Percentiles rank a stretch among this genome's conserved stretches.
These are phyloP conservation scores for Alectoria sarmentosa DNA, from an alignment of 495 filamentous ascomycete species.

Conservation along the genomic window DNA sequence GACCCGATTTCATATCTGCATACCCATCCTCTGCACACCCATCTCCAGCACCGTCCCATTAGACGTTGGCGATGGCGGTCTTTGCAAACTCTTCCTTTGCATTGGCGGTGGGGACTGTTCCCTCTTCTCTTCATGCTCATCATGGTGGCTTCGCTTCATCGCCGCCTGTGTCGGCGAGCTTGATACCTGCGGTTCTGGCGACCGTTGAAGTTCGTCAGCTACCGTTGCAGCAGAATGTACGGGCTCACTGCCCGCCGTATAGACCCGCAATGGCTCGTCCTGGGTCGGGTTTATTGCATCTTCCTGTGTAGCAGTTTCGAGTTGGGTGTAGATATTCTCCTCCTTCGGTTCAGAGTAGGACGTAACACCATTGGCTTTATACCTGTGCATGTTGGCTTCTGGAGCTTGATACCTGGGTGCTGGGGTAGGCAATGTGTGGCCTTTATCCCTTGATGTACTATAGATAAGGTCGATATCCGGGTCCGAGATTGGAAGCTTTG, in stretches of 20 bases:
- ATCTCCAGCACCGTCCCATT: not conserved
- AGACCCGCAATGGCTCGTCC: slow-evolving; percentile 6
- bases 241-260: slow-evolving; percentile 20
- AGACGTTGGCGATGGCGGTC: not conserved
- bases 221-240: not conserved
- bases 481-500: slow-evolving; percentile 3
- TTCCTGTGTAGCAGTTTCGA: slow-evolving; percentile 3
- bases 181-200: not conserved
- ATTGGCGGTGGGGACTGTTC: not conserved
- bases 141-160: not conserved
- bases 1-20: not conserved
- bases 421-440: not conserved
- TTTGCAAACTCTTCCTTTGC: not conserved
- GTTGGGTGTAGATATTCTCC: slow-evolving; percentile 10
- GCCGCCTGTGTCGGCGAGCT: not conserved
- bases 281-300: too few relatives aligned
- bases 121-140: not conserved
- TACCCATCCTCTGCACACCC: slow-evolving; percentile 2
- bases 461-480: not conserved
- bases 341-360: slow-evolving; percentile 4
- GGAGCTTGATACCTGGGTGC: slow-evolving; percentile 4
- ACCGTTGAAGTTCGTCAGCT: not conserved
- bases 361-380: not conserved
- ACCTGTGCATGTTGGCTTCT: slow-evolving; percentile 11
- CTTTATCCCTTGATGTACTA: slow-evolving; percentile 1